Percentiles rank a stretch among this genome's conserved stretches.
Evolutionary conservation across 768 basidiomycete species (phyloP).

Genomic region (Russula abietina): DNA sequence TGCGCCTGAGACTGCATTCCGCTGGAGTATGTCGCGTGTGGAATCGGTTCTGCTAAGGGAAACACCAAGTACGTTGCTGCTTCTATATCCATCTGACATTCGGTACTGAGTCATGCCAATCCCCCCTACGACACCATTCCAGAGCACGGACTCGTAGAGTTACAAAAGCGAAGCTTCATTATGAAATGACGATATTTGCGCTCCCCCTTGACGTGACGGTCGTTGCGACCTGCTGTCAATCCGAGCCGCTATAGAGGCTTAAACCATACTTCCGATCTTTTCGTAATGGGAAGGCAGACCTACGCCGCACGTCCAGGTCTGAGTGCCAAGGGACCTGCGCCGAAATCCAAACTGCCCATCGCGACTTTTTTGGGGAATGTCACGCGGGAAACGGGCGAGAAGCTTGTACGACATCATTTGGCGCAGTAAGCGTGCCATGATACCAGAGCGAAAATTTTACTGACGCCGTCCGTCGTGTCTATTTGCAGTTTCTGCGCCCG

Average conservation of each 20-base stretch:
- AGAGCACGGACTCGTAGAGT: background rate
- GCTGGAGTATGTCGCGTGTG: background rate
- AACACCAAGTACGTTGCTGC: background rate
- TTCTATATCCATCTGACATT: background rate
- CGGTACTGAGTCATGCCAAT: background rate
- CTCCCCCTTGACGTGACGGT: too few species aligned
- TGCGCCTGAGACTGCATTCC: too few species aligned
- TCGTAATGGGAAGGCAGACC: background rate
- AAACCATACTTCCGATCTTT: background rate
- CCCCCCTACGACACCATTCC: background rate
- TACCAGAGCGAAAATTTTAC: background rate
- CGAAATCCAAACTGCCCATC: background rate
- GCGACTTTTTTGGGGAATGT: background rate
- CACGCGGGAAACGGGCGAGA: background rate
- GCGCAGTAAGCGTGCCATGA: background rate
- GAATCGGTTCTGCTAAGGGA: background rate
- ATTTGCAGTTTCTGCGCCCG: background rate
- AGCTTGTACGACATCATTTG: background rate
- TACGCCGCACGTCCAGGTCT: background rate
- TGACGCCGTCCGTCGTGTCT: background rate
- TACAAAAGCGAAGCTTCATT: background rate
- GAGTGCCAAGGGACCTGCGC: background rate
- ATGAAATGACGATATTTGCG: background rate
- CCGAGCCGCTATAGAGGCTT: background rate
- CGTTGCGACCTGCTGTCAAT: background rate